These are phyloP conservation scores for Debaryomyces tyrocola DNA, from an alignment of 805 yeast species.

Conservation along the genomic window DNA sequence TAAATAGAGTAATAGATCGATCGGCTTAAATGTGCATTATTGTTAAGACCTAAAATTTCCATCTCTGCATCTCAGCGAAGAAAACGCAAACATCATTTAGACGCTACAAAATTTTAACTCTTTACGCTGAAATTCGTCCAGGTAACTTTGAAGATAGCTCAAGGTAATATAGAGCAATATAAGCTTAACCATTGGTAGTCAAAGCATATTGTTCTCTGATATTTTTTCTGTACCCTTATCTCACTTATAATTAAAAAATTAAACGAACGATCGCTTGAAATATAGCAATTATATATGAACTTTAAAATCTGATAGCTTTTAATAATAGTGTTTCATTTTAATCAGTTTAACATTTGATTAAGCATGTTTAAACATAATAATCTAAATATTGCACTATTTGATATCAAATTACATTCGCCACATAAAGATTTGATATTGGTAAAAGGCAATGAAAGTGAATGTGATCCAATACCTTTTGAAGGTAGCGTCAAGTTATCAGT, in stretches of 20 bases:
- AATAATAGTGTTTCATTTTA: not conserved
- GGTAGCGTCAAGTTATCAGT: constrained; percentile 50
- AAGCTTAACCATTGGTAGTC: too few species aligned
- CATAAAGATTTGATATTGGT: constrained; percentile 43
- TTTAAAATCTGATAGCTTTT: not conserved
- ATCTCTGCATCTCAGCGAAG: too few species aligned
- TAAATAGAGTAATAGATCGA: too few species aligned
- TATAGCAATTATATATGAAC: not conserved
- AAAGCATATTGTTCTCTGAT: not conserved
- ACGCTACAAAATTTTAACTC: not conserved
- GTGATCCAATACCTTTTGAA: constrained; percentile 41
- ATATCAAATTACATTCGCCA: constrained; percentile 37
- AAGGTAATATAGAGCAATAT: too few species aligned
- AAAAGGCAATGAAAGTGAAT: constrained; percentile 45
- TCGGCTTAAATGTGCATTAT: too few species aligned
- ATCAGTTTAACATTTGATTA: not conserved
- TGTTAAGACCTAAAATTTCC: too few species aligned
- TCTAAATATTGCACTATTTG: constrained; percentile 33
- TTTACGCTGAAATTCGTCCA: not conserved
- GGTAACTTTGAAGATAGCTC: too few species aligned
- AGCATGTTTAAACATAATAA: constrained; percentile 21
- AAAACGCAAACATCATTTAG: not conserved
- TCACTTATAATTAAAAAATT: not conserved
- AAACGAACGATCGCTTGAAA: not conserved
- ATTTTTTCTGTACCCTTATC: not conserved